Conservation (phyloP, 2,329 filamentous ascomycete species). For the Paraphoma chrysanthemicola region DNA sequence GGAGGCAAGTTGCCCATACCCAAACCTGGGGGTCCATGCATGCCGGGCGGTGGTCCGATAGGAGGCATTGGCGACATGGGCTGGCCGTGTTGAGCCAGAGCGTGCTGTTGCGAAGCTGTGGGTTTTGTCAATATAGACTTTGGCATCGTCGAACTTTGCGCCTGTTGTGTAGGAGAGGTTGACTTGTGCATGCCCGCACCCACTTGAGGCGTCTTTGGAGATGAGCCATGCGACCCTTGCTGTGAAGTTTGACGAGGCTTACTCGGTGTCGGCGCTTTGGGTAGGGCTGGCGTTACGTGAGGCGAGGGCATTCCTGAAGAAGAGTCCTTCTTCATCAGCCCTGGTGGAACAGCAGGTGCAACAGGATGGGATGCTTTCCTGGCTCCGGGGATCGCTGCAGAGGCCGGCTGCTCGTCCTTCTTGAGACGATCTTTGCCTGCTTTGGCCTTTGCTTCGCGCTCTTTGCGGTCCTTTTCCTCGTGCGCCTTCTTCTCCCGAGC, state of each 20-base stretch:
- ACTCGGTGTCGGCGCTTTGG: constrained; percentile 82
- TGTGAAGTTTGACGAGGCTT: constrained; percentile 80
- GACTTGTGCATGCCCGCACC: constrained; percentile 58
- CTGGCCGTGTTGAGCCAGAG: constrained; percentile 62
- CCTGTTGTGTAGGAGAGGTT: constrained; percentile 67
- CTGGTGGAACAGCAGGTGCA: constrained; percentile 60
- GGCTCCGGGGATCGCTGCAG: constrained; percentile 33
- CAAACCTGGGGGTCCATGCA: constrained; percentile 62
- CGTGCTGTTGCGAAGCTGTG: constrained; percentile 53
- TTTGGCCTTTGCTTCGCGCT: constrained; percentile 64
- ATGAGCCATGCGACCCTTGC: constrained; percentile 73
- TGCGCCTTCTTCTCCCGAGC: constrained; percentile 71
- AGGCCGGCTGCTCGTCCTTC: constrained; percentile 50
- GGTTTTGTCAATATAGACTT: constrained; percentile 69
- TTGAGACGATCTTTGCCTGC: constrained; percentile 51
- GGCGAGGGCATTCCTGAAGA: constrained; percentile 72
- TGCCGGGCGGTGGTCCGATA: constrained; percentile 63
- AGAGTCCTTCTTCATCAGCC: constrained; percentile 60
- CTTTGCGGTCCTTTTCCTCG: constrained; percentile 64
- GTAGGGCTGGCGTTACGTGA: constrained; percentile 80
- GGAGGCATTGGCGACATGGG: constrained; percentile 70
- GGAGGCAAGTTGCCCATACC: constrained; percentile 56
- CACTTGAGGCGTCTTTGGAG: constrained; percentile 71
- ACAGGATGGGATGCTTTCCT: constrained; percentile 49
- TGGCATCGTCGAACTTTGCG: constrained; percentile 70